These are phyloP conservation scores for Buxus sempervirens DNA, from an alignment of 164 flowering plant species.

Conservation along the genomic window DNA sequence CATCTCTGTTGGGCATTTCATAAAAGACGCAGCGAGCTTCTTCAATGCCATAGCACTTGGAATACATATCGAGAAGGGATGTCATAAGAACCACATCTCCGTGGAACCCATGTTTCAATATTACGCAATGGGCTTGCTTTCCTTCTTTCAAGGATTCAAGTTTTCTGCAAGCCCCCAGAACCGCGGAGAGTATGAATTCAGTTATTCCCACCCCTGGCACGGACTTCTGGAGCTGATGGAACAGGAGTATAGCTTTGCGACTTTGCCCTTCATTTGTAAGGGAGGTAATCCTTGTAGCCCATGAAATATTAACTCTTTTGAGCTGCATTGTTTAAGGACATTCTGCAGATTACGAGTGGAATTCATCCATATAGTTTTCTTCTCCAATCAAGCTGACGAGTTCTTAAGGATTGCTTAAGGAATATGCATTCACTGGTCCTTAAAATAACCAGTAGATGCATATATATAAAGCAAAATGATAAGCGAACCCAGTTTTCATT, in stretches of 20 bases:
- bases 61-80: slow-evolving; percentile 40
- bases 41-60: slow-evolving; percentile 17
- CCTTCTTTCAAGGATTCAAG: slow-evolving; percentile 29
- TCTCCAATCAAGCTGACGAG: no score
- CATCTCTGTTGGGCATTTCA: slow-evolving; percentile 42
- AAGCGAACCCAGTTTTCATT: no score
- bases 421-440: no score
- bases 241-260: slow-evolving; percentile 17
- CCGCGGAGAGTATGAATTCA: slow-evolving; percentile 25
- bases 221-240: slow-evolving; percentile 25
- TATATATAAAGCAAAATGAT: no score
- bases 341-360: no score
- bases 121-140: slow-evolving; percentile 31
- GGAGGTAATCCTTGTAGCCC: slow-evolving; percentile 13
- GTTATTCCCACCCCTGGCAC: slow-evolving; percentile 7
- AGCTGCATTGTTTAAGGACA: slow-evolving; percentile 40
- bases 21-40: slow-evolving; percentile 30
- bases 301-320: no score
- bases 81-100: slow-evolving; percentile 29
- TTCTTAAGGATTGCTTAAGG: no score
- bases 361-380: no score
- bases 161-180: slow-evolving; percentile 26
- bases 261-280: slow-evolving; percentile 19
- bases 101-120: slow-evolving; percentile 28
- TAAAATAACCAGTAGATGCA: no score